phyloP scores from a whole-genome alignment of 2,329 filamentous ascomycete genomes.

The Parascedosporium putredinis region DNA sequence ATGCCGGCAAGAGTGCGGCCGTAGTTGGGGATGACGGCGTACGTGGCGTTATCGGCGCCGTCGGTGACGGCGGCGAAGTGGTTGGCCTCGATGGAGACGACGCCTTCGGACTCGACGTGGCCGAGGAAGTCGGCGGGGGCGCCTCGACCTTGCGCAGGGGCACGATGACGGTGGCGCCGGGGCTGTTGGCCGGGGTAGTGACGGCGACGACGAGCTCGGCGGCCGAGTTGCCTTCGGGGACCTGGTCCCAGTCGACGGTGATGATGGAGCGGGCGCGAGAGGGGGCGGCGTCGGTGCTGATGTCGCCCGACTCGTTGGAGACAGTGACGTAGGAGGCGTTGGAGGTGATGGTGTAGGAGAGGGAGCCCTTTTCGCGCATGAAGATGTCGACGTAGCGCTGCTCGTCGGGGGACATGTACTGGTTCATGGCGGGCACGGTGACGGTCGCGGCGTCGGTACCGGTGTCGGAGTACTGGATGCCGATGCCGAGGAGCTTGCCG shows the following conservation, averaged over 20 bases:
- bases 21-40: slow-evolving; percentile 41
- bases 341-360: slow-evolving; percentile 40
- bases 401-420: slow-evolving; percentile 14
- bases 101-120: slow-evolving; percentile 52
- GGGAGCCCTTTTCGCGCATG: slow-evolving; percentile 41
- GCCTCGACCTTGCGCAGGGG: slow-evolving; percentile 39
- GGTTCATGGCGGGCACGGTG: slow-evolving; percentile 47
- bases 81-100: slow-evolving; percentile 43
- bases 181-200: slow-evolving; percentile 31
- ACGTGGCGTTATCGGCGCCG: slow-evolving; percentile 26
- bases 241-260: slow-evolving; percentile 25
- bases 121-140: slow-evolving; percentile 43
- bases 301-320: slow-evolving; percentile 35
- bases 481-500: slow-evolving; percentile 55
- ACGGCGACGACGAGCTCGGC: slow-evolving; percentile 42
- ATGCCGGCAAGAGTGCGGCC: slow-evolving; percentile 51
- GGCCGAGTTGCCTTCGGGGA: slow-evolving; percentile 39
- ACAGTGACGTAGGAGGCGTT: slow-evolving; percentile 40
- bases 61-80: slow-evolving; percentile 35
- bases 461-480: slow-evolving; percentile 54
- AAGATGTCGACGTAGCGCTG: slow-evolving; percentile 55
- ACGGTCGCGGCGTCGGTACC: slow-evolving; percentile 42
- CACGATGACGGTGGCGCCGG: slow-evolving; percentile 40
- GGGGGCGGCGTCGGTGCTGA: slow-evolving; percentile 27
- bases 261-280: slow-evolving; percentile 13